Conservation (phyloP, 108 stramenopile species). For the Pseudonitzschia multistriata region DNA sequence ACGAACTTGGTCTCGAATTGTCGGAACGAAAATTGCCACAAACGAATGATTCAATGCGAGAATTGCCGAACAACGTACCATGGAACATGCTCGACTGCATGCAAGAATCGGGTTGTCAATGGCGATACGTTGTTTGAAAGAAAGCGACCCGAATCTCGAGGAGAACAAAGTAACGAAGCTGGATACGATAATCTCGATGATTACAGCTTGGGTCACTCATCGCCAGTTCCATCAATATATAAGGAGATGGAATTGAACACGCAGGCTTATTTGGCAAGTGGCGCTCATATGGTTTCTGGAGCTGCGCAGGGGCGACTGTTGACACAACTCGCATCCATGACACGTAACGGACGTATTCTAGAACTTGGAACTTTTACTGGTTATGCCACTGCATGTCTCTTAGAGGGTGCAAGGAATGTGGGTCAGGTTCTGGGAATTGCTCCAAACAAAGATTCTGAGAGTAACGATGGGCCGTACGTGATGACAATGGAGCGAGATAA, state of each 20-base stretch:
- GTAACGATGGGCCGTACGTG: conserved; percentile 65
- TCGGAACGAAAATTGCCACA: conserved; percentile 86
- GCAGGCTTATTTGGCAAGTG: conserved; percentile 54
- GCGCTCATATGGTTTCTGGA: conserved; percentile 88
- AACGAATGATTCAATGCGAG: conserved; percentile 91
- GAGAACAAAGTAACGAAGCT: conserved; percentile 7
- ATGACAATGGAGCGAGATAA: conserved; percentile 79
- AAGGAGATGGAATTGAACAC: conserved; percentile 78
- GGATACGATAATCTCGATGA: conserved; percentile 63
- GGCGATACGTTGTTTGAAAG: conserved; percentile 44
- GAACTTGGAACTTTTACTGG: conserved; percentile 94
- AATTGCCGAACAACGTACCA: conserved; percentile 52
- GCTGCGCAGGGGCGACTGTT: conserved; percentile 79
- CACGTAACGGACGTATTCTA: conserved; percentile 73
- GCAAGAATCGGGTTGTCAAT: conserved; percentile 65
- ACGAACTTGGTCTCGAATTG: conserved; percentile 89
- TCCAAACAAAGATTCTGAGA: not conserved
- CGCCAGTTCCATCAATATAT: conserved; percentile 54
- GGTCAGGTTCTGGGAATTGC: conserved; percentile 31
- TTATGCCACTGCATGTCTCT: conserved; percentile 86
- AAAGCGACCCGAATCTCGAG: not conserved
- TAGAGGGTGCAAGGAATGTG: conserved; percentile 67
- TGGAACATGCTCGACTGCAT: conserved; percentile 85
- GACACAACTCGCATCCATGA: conserved; percentile 69
- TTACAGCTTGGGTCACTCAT: conserved; percentile 68